Conservation (phyloP, 257 asterid species). For the Solanum ahanhuiri region DNA sequence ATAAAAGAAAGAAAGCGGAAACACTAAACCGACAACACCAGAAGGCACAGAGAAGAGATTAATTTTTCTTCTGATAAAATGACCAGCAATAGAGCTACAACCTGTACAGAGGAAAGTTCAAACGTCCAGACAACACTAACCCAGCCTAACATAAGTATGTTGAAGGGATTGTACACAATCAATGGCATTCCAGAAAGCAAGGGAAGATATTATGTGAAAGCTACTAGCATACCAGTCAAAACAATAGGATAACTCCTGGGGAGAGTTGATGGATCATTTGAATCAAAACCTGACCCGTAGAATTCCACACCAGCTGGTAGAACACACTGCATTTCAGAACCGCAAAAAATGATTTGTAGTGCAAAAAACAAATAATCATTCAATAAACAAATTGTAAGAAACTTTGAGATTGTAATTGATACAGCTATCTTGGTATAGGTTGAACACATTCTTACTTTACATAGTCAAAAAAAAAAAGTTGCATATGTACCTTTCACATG, state of each 20-base stretch:
- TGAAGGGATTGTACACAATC: neutral
- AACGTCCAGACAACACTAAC: neutral
- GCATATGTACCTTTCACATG: no score
- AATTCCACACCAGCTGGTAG: constrained; percentile 83
- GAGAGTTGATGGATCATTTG: constrained; percentile 29
- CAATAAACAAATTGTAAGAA: neutral
- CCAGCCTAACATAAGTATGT: neutral
- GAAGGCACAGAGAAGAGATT: neutral
- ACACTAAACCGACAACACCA: neutral
- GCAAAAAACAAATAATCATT: neutral
- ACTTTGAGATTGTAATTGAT: neutral
- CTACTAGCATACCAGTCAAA: constrained; percentile 38
- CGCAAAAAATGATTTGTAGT: neutral
- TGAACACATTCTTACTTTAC: neutral
- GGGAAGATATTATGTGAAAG: neutral
- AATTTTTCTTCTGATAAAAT: neutral
- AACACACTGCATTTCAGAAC: constrained; percentile 40
- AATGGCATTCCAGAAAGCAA: neutral
- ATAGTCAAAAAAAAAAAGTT: neutral
- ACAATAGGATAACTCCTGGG: constrained; percentile 85
- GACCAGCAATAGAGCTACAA: neutral
- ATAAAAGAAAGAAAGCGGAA: neutral
- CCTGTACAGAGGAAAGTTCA: neutral
- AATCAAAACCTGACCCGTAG: constrained; percentile 44
- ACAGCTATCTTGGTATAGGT: neutral